These are phyloP conservation scores for Tetrapisispora phaffii DNA, from an alignment of 805 yeast species.

Conservation along the genomic window DNA sequence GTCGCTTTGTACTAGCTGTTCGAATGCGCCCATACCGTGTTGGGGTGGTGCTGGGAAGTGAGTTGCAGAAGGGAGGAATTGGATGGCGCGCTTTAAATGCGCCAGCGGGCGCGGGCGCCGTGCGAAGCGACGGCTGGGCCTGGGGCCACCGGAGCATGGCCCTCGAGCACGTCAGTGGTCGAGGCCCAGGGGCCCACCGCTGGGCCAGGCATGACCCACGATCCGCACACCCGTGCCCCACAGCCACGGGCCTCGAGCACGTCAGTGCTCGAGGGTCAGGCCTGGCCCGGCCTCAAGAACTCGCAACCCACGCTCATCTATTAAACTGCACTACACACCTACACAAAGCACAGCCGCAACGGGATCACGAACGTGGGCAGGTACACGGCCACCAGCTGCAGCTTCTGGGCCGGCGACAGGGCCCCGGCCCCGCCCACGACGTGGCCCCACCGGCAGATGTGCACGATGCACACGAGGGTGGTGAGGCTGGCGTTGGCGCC, in stretches of 20 bases:
- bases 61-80: no score
- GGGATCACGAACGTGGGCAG: slow-evolving; percentile 27
- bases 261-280: not conserved
- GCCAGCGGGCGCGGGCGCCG: no score
- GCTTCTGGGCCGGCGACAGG: slow-evolving; percentile 14
- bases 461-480: slow-evolving; percentile 61
- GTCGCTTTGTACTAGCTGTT: slow-evolving; percentile 6
- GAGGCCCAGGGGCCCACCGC: no score
- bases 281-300: no score
- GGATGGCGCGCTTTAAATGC: no score
- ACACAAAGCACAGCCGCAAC: slow-evolving; percentile 11
- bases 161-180: no score
- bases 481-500: slow-evolving; percentile 80
- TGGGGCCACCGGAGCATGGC: no score
- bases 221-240: no score
- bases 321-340: not conserved
- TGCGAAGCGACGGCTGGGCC: no score
- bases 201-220: no score
- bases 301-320: not conserved
- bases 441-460: slow-evolving; percentile 30
- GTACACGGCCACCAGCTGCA: slow-evolving; percentile 20
- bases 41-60: no score
- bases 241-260: no score
- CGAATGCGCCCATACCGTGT: slow-evolving; percentile 2
- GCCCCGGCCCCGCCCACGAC: slow-evolving; percentile 7